phyloP scores from a whole-genome alignment of 306 rosid species.

The Rosa persica region DNA sequence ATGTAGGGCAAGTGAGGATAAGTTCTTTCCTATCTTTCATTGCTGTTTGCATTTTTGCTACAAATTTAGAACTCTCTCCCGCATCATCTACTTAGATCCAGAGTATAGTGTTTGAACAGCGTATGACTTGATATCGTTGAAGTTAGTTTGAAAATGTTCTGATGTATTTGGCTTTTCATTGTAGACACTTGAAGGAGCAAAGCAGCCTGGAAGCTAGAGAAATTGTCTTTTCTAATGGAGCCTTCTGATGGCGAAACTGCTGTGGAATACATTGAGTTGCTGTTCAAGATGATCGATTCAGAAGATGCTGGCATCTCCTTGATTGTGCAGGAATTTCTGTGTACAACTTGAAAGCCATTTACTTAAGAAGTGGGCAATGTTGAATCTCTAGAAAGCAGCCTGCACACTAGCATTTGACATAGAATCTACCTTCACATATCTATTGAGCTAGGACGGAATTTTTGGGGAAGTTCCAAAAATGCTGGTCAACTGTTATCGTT shows the following conservation, averaged over 20 bases:
- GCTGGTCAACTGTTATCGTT: background rate
- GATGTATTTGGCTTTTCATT: background rate
- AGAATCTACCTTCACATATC: slow-evolving; percentile 93
- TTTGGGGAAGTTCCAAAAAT: slow-evolving; percentile 71
- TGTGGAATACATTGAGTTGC: slow-evolving; percentile 85
- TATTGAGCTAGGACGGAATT: slow-evolving; percentile 79
- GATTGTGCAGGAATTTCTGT: slow-evolving; percentile 73
- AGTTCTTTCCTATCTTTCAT: background rate
- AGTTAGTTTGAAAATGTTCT: background rate
- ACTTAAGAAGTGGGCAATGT: slow-evolving; percentile 77
- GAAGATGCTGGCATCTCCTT: slow-evolving; percentile 91
- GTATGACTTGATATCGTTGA: background rate
- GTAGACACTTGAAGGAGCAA: background rate
- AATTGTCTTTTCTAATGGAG: slow-evolving; percentile 66
- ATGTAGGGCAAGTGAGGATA: background rate
- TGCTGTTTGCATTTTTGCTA: background rate
- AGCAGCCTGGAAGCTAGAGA: background rate
- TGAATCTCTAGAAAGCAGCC: slow-evolving; percentile 86
- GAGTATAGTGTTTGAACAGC: background rate
- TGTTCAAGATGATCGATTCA: slow-evolving; percentile 81
- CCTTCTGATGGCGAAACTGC: slow-evolving; percentile 91
- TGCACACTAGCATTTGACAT: slow-evolving; percentile 83
- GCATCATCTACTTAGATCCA: background rate
- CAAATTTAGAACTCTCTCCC: background rate
- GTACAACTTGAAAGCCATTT: slow-evolving; percentile 67